Conservation (phyloP, 768 basidiomycete species). For the Cystoderma amianthinum region DNA sequence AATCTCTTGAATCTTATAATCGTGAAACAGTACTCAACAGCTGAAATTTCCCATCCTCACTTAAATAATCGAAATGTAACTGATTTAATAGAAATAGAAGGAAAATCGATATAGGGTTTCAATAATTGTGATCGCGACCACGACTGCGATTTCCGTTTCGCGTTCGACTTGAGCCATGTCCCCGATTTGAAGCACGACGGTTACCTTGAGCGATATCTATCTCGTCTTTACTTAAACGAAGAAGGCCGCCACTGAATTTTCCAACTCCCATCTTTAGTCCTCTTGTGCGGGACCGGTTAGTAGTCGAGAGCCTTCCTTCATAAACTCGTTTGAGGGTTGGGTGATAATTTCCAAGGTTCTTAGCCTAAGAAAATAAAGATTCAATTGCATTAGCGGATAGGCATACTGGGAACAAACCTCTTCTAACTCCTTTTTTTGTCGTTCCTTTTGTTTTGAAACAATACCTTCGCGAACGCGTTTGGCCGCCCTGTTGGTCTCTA, state of each 20-base stretch:
- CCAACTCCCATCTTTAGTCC: conserved; percentile 80
- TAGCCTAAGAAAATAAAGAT: conserved; percentile 52
- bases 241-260: conserved; percentile 60
- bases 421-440: conserved; percentile 48
- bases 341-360: conserved; percentile 81
- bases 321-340: conserved; percentile 68
- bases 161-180: background rate
- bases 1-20: no score
- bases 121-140: conserved; percentile 5
- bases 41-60: no score
- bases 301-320: conserved; percentile 22
- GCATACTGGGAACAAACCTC: conserved; percentile 42
- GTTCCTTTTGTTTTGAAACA: conserved; percentile 49
- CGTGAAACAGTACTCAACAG: no score
- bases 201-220: conserved; percentile 24
- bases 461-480: conserved; percentile 72
- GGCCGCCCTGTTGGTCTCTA: conserved; percentile 63
- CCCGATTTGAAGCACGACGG: no score
- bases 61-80: no score
- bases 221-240: conserved; percentile 60
- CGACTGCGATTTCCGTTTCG: background rate
- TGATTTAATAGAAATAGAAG: background rate
- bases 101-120: background rate
- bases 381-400: background rate
- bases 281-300: conserved; percentile 45